These are phyloP conservation scores for Ustulina deusta DNA, from an alignment of 2,329 filamentous ascomycete species.

Conservation along the genomic window DNA sequence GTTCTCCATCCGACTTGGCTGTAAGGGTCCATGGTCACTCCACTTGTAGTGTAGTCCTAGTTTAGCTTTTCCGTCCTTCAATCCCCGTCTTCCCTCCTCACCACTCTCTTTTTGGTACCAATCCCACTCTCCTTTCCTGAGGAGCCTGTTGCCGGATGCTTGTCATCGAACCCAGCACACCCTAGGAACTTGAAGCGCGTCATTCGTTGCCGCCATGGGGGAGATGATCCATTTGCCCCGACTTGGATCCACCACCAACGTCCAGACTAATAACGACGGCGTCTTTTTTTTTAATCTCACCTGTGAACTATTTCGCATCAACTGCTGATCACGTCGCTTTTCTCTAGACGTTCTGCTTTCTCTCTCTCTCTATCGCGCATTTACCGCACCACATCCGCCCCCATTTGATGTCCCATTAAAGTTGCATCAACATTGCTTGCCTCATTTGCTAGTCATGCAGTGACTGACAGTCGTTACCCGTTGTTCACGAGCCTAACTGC, in stretches of 20 bases:
- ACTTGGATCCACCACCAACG: slow-evolving; percentile 28
- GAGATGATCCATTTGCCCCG: slow-evolving; percentile 26
- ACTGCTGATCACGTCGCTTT: slow-evolving; percentile 34
- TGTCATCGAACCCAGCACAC: slow-evolving; percentile 14
- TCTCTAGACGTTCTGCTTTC: slow-evolving; percentile 25
- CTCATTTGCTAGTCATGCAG: slow-evolving; percentile 30
- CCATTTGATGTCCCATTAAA: slow-evolving; percentile 21
- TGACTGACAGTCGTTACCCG: slow-evolving; percentile 26
- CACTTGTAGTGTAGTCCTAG: slow-evolving; percentile 36
- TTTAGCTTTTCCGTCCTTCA: slow-evolving; percentile 29
- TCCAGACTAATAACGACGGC: slow-evolving; percentile 29
- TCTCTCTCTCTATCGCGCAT: slow-evolving; percentile 22
- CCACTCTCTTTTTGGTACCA: slow-evolving; percentile 11
- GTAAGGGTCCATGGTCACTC: slow-evolving; percentile 33
- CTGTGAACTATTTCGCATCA: slow-evolving; percentile 27
- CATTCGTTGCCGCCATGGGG: slow-evolving; percentile 33
- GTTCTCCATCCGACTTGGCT: slow-evolving; percentile 32
- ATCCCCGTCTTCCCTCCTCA: slow-evolving; percentile 20
- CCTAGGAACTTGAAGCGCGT: slow-evolving; percentile 23
- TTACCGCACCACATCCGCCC: slow-evolving; percentile 5
- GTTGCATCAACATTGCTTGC: slow-evolving; percentile 28
- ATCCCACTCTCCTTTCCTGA: slow-evolving; percentile 20
- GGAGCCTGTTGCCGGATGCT: slow-evolving; percentile 11
- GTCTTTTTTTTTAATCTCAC: slow-evolving; percentile 17
- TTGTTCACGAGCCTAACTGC: slow-evolving; percentile 19